Conservation (phyloP, 768 basidiomycete genomes). For the Cystobasidium ongulense region DNA sequence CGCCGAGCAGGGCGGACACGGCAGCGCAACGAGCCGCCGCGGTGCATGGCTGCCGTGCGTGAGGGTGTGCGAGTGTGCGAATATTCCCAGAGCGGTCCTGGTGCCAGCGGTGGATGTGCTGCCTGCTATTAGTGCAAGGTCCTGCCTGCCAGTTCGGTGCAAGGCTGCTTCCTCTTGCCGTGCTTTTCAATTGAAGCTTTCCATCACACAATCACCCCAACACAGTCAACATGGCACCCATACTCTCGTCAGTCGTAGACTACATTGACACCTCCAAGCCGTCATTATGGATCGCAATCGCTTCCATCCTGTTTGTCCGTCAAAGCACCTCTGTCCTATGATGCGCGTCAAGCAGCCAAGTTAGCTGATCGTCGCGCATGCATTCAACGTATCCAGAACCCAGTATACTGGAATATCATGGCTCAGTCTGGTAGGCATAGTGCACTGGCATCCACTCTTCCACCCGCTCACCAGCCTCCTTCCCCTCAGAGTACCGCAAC, state of each 20-base stretch:
- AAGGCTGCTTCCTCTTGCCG: not conserved
- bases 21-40: not conserved
- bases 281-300: slow-evolving; percentile 61
- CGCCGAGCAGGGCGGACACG: not conserved
- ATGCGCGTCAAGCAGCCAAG: not conserved
- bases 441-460: not conserved
- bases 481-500: slow-evolving; percentile 60
- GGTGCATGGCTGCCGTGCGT: not conserved
- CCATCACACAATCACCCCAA: not conserved
- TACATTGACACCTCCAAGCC: slow-evolving; percentile 57
- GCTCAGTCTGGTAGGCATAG: slow-evolving; percentile 48
- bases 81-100: not conserved
- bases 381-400: slow-evolving; percentile 51
- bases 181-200: too few relatives aligned
- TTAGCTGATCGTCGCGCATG: not conserved
- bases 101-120: not conserved
- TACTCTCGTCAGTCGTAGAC: slow-evolving; percentile 16
- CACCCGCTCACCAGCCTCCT: not conserved
- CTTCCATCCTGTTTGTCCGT: slow-evolving; percentile 59
- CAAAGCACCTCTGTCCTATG: not conserved
- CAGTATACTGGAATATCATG: slow-evolving; percentile 89
- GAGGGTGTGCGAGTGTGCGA: not conserved
- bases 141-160: too few relatives aligned
- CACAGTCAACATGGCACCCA: slow-evolving; percentile 1
- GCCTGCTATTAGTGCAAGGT: not conserved